A percentile compares a stretch with the other conserved stretches of the same genome.
Conservation (phyloP, 345 rosid genomes). For the Heritiera fomes region DNA sequence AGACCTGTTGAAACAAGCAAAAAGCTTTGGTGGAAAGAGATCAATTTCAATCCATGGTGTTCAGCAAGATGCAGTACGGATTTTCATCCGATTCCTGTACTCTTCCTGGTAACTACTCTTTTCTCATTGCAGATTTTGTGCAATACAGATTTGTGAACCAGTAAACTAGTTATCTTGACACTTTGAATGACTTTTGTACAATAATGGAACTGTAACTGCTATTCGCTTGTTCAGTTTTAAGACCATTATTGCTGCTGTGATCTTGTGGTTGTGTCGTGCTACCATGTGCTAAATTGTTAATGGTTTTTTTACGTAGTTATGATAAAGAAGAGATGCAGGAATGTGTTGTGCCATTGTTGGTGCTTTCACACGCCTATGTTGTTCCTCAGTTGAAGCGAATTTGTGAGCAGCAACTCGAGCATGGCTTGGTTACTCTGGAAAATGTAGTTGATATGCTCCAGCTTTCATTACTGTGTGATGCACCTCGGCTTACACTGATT, state of each 20-base stretch:
- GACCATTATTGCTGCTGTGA: background rate
- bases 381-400: conserved; percentile 65
- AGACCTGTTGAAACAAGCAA: conserved; percentile 71
- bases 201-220: background rate
- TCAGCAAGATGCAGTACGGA: conserved; percentile 65
- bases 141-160: background rate
- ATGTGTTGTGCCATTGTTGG: conserved; percentile 59
- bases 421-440: conserved; percentile 61
- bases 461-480: conserved; percentile 77
- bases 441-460: conserved; percentile 82
- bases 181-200: background rate
- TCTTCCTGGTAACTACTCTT: conserved; percentile 63
- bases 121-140: background rate
- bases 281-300: conserved; percentile 21
- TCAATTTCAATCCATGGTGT: conserved; percentile 70
- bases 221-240: background rate
- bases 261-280: conserved; percentile 7
- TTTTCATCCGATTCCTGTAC: conserved; percentile 74
- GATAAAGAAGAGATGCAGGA: conserved; percentile 69
- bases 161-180: background rate
- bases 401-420: conserved; percentile 65
- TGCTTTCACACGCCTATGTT: conserved; percentile 72
- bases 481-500: conserved; percentile 67
- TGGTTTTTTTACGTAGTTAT: conserved; percentile 50
- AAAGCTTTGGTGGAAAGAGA: conserved; percentile 42